Percentiles rank a stretch among this genome's conserved stretches.
Evolutionary conservation across 495 filamentous ascomycete genomes (phyloP).

Genomic region (Lepidopterella palustris): DNA sequence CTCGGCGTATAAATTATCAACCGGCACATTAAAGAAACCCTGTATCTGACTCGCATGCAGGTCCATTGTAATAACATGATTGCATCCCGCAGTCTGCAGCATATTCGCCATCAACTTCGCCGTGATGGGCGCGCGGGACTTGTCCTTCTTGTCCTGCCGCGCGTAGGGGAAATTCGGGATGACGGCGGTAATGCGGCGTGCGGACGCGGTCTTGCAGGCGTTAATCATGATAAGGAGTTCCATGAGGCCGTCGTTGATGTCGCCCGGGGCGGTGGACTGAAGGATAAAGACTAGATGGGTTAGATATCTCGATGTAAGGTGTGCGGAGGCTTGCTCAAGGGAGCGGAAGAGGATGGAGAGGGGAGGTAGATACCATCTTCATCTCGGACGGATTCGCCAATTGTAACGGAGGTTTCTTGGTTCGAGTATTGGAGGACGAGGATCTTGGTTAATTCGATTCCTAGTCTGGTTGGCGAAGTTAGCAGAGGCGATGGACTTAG

Average conservation of each 20-base stretch:
- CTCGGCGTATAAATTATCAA: conserved; percentile 95
- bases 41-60: conserved; percentile 71
- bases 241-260: conserved; percentile 98
- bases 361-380: conserved; percentile 63
- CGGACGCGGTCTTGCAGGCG: conserved; percentile 94
- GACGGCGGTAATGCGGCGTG: conserved; percentile 82
- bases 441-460: conserved; percentile 88
- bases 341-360: not conserved
- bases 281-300: conserved; percentile 73
- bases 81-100: conserved; percentile 83
- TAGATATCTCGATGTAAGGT: conserved; percentile 3
- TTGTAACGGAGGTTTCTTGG: conserved; percentile 93
- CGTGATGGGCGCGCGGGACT: conserved; percentile 82
- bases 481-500: not conserved
- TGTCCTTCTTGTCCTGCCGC: conserved; percentile 99
- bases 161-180: conserved; percentile 98
- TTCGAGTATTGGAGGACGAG: conserved; percentile 95
- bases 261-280: conserved; percentile 89
- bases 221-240: conserved; percentile 99
- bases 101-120: conserved; percentile 96
- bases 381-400: conserved; percentile 93
- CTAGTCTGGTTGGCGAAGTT: conserved; percentile 48
- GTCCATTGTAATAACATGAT: conserved; percentile 47
- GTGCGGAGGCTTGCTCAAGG: not conserved
- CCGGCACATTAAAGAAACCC: conserved; percentile 97